Evolutionary conservation across 2,329 filamentous ascomycete genomes (phyloP), one percentile per base, ranked within the genome.

Genomic region (Diplodia mutila): DNA sequence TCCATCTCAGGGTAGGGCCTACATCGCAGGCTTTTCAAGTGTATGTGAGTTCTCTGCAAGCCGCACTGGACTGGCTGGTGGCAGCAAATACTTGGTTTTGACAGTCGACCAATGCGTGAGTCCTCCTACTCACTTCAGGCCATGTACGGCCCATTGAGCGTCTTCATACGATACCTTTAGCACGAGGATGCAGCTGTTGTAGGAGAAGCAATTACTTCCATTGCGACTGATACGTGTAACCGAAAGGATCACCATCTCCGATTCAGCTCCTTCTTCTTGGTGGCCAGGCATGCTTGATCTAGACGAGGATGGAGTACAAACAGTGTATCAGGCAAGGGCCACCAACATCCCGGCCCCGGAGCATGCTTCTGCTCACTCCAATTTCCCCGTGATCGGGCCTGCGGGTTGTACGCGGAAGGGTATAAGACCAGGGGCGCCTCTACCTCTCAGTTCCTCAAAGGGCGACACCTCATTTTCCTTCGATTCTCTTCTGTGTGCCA

Each of bases 321-420:
- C 7, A 34, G 27, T 34, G 46, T 37, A 16, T 51, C 59, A 63
- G 59, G 59, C 29, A 63, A 63, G 59, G 59, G 59, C 59, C 21
- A 39, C 25, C 46, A n/a, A 37, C 6, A 12, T 37, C 12, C 32
- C 27, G 25, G 16, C 59, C 27, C n/a, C 14, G 21, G 25, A 49
- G 55, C 8, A 27, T 16, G 12, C n/a, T 46, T 18, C 25, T 49
- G 25, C 32, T 32, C 8, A 8, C 39, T 32, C 57, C 34, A 39
- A 32, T 61, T 49, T 61, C 39, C 25, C n/a, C 16, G 6, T 27
- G 25, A 48, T 61, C 55, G n/a, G 8, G 29, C 29, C 4, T 21
- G 23, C 8, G 23, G 21, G 42, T 27, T 18, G 11, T 11, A 51
- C 16, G 18, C n/a, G n/a, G 18, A 21, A 18, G n/a, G 11, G 23